phyloP scores from a whole-genome alignment of 2,329 filamentous ascomycete genomes.

The Amesomyces nigricolor region DNA sequence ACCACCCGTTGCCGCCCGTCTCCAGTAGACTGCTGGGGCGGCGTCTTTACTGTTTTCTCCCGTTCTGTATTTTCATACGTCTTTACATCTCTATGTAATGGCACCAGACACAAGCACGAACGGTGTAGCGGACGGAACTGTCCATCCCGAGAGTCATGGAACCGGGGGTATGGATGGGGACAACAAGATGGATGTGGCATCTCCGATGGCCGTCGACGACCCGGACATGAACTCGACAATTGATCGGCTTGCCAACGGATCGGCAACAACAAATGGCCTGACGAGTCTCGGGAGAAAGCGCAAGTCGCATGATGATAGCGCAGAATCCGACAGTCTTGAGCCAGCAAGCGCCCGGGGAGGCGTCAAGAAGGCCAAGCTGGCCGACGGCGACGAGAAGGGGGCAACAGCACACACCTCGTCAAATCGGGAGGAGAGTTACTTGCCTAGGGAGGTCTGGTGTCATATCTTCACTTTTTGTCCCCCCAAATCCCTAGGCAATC shows the following conservation, averaged over 20 bases:
- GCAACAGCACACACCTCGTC: not conserved
- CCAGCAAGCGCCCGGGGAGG: not conserved
- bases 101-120: conserved; percentile 5
- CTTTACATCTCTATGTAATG: conserved; percentile 8
- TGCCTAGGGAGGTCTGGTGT: conserved; percentile 64
- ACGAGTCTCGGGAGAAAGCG: conserved; percentile 29
- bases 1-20: conserved; percentile 5
- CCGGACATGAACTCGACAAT: not conserved
- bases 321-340: conserved; percentile 2
- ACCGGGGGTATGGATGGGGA: not conserved
- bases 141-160: not conserved
- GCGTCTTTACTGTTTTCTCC: conserved; percentile 13
- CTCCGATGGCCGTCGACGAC: not conserved
- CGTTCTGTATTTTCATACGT: not conserved
- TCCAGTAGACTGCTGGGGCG: conserved; percentile 3
- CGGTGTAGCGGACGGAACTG: not conserved
- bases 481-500: conserved; percentile 56
- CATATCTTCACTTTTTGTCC: conserved; percentile 62
- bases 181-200: not conserved
- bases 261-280: conserved; percentile 18
- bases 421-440: conserved; percentile 28
- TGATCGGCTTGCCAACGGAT: not conserved
- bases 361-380: conserved; percentile 30
- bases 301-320: conserved; percentile 21
- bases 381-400: conserved; percentile 3